Conservation (phyloP, 768 basidiomycete genomes). For the Holtermannia corniformis region DNA sequence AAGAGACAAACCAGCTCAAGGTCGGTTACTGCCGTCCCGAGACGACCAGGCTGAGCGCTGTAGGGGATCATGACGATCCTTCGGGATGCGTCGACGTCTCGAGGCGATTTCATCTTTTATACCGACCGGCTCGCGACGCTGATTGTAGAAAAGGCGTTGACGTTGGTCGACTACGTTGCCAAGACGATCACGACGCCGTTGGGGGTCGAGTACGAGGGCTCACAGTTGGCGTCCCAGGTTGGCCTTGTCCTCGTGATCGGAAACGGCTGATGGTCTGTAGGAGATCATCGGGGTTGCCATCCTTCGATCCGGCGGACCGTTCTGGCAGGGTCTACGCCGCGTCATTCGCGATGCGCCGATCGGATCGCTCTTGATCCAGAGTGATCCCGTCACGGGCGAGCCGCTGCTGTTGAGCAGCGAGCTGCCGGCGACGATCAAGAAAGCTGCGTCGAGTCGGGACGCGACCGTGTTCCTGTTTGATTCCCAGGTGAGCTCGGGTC, state of each 20-base stretch:
- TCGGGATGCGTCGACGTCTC: conserved; percentile 57
- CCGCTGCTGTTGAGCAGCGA: conserved; percentile 72
- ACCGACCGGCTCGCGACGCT: conserved; percentile 75
- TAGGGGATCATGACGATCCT: conserved; percentile 86
- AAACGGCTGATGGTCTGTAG: conserved; percentile 40
- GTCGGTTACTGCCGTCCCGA: conserved; percentile 43
- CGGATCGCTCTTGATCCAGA: conserved; percentile 84
- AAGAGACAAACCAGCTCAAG: conserved; percentile 69
- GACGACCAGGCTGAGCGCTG: background rate
- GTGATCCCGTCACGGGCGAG: conserved; percentile 73
- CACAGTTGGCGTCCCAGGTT: conserved; percentile 56
- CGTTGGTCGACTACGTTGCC: conserved; percentile 62
- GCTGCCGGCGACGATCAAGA: conserved; percentile 65
- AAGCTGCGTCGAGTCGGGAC: conserved; percentile 54
- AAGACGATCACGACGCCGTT: conserved; percentile 59
- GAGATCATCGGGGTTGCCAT: conserved; percentile 80
- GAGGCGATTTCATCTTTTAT: conserved; percentile 89
- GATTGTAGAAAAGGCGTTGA: conserved; percentile 73
- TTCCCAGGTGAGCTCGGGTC: conserved; percentile 53
- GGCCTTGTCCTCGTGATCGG: background rate
- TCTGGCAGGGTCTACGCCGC: conserved; percentile 81
- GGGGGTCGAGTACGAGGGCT: conserved; percentile 51
- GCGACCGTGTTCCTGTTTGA: conserved; percentile 82
- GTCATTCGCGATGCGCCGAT: conserved; percentile 77
- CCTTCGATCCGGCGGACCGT: conserved; percentile 80